These are phyloP conservation scores for Candida ovalis DNA, from an alignment of 805 yeast genomes.

Conservation along the genomic window DNA sequence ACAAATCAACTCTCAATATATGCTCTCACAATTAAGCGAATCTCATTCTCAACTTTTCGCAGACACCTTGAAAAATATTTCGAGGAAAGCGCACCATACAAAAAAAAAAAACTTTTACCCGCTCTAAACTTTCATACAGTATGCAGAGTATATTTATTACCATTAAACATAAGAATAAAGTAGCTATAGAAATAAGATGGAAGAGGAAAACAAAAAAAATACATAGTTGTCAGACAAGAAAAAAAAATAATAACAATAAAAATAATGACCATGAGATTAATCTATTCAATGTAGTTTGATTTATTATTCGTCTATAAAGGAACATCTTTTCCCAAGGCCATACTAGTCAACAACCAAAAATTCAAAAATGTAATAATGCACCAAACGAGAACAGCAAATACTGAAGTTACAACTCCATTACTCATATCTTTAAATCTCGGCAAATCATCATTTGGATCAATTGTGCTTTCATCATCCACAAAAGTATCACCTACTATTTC, in stretches of 20 bases:
- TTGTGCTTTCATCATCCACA: slow-evolving; percentile 4
- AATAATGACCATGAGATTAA: neutral
- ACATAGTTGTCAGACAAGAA: neutral
- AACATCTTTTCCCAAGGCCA: slow-evolving; percentile 33
- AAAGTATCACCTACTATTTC: neutral
- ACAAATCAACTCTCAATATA: no score
- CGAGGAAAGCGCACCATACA: no score
- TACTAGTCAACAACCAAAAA: slow-evolving; percentile 53
- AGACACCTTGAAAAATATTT: no score
- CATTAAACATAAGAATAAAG: no score
- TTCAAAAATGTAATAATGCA: slow-evolving; percentile 67
- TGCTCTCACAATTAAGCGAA: no score
- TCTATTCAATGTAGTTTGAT: neutral
- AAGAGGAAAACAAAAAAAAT: no score
- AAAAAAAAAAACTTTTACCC: no score
- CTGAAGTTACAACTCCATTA: slow-evolving; percentile 53
- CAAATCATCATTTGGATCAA: neutral
- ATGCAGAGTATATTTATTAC: no score
- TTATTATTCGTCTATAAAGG: slow-evolving; percentile 14
- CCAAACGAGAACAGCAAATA: slow-evolving; percentile 61
- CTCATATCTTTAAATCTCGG: slow-evolving; percentile 58
- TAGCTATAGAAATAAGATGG: no score
- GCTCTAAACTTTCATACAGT: no score
- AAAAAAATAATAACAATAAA: neutral
- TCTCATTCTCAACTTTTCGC: no score